Percentiles rank a stretch among this genome's conserved stretches.
These are phyloP conservation scores for Neopestalotiopsis sp. DNA, from an alignment of 2,329 filamentous ascomycete species.

Conservation along the genomic window DNA sequence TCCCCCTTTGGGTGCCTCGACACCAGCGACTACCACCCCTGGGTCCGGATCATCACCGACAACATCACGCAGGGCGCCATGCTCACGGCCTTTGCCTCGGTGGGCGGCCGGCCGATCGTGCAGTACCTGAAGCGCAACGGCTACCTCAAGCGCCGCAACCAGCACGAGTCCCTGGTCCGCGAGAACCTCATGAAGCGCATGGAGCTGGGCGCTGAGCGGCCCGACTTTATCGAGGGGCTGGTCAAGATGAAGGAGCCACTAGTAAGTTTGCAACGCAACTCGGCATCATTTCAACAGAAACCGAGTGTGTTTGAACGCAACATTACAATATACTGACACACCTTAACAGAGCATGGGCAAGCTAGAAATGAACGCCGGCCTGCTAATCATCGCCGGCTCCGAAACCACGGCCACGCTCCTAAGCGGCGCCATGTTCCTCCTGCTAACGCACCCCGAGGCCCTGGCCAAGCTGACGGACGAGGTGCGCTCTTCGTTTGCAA, in stretches of 20 bases:
- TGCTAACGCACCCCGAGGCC: conserved; percentile 42
- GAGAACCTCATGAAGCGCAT: conserved; percentile 34
- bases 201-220: conserved; percentile 31
- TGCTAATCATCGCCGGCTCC: conserved; percentile 50
- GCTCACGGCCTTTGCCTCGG: conserved; percentile 22
- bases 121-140: conserved; percentile 21
- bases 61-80: conserved; percentile 30
- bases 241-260: conserved; percentile 33
- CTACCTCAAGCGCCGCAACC: conserved; percentile 24
- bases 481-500: conserved; percentile 44
- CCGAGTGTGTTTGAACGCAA: not conserved
- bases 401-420: conserved; percentile 57
- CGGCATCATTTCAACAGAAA: too few species aligned
- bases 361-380: conserved; percentile 29
- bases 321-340: not conserved
- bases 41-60: conserved; percentile 37
- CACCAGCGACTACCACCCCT: conserved; percentile 38
- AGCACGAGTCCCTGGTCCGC: conserved; percentile 27
- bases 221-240: conserved; percentile 39
- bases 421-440: conserved; percentile 42
- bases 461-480: conserved; percentile 42
- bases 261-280: conserved; percentile 13
- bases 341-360: conserved; percentile 15
- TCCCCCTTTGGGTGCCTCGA: conserved; percentile 45
- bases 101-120: conserved; percentile 26